Evolutionary conservation across 2,329 filamentous ascomycete genomes (phyloP), one percentile per base, ranked within the genome.

Genomic region (Penicillium sclerotigenum): DNA sequence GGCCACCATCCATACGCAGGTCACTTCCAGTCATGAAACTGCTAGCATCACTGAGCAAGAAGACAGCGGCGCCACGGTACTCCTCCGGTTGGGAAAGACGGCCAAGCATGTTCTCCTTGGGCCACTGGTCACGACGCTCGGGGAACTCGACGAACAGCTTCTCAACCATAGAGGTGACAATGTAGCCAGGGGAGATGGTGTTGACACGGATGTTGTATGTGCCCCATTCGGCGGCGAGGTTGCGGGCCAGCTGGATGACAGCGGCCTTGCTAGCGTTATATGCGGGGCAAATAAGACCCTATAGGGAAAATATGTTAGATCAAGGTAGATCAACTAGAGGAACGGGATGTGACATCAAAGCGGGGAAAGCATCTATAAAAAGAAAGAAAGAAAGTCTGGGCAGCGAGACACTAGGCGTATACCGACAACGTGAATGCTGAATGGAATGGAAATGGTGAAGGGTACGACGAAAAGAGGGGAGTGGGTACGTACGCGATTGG

Each of bases 91-190:
- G 75, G 67, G 86, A 88, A 57, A 91, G 77, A 33, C 85, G 81
- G 28, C 82, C 85, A 51, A 96, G 79, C 90, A 96, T 94, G 74
- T 95, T 96, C 74, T 93, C 87, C 65, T 82, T 87, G 16, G 89
- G 84, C 91, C 91, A 96, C 58, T 86, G 82, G 9, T 70, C 91
- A 72, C 93, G 94, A 71, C 92, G 87, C 63, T 82, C 86, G 5
- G 89, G 85, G 88, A 88, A 96, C 49, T 86, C 80, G 13, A 70
- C 41, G 51, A 76, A 77, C 29, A 78, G 62, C 34, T 73, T 68
- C 64, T 76, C 74, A 10, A 78, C 75, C 76, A 79, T 78, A 38
- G 75, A 68, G 4, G 77, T 78, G 48, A 76, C 72, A 56, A 79
- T 79, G 62, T 79, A 78, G 45, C 77, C 77, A 1, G 77, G 77